Evolutionary conservation across 306 rosid species (phyloP), one percentile per base, ranked within the genome.

Genomic region (Chamaecrista fasciculata): DNA sequence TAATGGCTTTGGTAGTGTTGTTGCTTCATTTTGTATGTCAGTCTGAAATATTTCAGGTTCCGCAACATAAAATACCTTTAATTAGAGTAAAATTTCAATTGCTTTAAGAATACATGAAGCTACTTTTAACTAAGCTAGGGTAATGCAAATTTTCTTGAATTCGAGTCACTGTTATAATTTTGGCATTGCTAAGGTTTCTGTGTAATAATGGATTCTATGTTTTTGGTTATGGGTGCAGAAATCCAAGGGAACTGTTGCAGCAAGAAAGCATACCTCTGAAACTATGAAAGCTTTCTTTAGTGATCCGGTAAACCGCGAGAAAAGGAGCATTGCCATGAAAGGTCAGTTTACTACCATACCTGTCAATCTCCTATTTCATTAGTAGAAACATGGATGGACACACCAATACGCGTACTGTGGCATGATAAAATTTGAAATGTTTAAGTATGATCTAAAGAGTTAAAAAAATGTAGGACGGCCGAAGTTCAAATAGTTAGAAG

Each of bases 241-340:
- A 83, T 84, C 96, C 76, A 93, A 86, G 77, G 93, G 96, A 81
- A 90, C 94, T 65, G 81, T 61, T 72, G 89, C 86, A 59, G 97
- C 98, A 23, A 85, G 97, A 83, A 90, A 81, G 69, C 93, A 43
- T 60, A 67, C 94, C 26, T 93, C 98, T 66, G 87, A 88, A 69
- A 60, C 87, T 44, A 82, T 88, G 85, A 90, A 88, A 80, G 84
- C 79, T 34, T 93, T 67, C 90, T 93, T 93, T 68, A 86, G 96
- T 71, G 86, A 93, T 78, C 98, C 98, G 59, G 86, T 83, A 86
- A 93, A 93, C 70, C 93, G 96, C 29, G 81, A 46, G 76, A 90
- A 77, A 78, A 84, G 98, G 84, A 93, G 97, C 93, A 77, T 83
- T 59, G 51, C 96, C 49, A 93, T 93, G 98, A 84, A 86, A 76